A percentile compares a stretch with the other conserved stretches of the same genome.
Evolutionary conservation across 208 protist genomes (phyloP).

Genomic region (Wallacemonas sp.): DNA sequence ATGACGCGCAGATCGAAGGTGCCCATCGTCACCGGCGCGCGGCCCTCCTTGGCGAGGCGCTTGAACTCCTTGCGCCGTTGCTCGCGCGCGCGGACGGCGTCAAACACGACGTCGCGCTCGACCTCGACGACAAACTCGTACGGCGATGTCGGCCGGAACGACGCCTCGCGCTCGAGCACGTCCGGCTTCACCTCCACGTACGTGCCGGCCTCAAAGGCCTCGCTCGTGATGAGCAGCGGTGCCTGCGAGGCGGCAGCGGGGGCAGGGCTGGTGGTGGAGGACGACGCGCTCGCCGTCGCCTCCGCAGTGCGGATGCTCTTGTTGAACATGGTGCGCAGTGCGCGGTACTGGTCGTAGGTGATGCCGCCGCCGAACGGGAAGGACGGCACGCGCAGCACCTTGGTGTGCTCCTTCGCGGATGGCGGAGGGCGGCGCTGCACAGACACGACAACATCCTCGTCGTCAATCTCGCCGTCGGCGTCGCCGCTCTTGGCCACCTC

Average conservation of each 20-base stretch:
- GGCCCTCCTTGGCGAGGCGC: slow-evolving; percentile 66
- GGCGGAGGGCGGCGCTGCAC: slow-evolving; percentile 4
- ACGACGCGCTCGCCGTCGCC: slow-evolving; percentile 2
- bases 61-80: slow-evolving; percentile 66
- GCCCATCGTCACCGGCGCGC: slow-evolving; percentile 76
- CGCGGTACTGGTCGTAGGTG: slow-evolving; percentile 56
- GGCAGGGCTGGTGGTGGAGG: not conserved
- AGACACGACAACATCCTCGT: slow-evolving; percentile 13
- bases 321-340: slow-evolving; percentile 57
- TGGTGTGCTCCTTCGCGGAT: slow-evolving; percentile 18
- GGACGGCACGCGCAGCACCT: slow-evolving; percentile 72
- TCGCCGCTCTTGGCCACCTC: slow-evolving; percentile 8
- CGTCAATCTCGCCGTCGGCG: slow-evolving; percentile 26
- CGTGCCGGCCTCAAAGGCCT: slow-evolving; percentile 34
- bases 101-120: slow-evolving; percentile 73
- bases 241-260: slow-evolving; percentile 21
- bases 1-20: slow-evolving; percentile 92
- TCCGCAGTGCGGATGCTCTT: slow-evolving; percentile 37
- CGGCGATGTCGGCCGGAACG: slow-evolving; percentile 63
- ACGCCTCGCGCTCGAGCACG: slow-evolving; percentile 27
- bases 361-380: slow-evolving; percentile 90
- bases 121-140: slow-evolving; percentile 91
- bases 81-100: slow-evolving; percentile 71
- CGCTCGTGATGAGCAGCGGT: slow-evolving; percentile 47
- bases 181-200: slow-evolving; percentile 48